Percentiles rank a stretch among this genome's conserved stretches.
Evolutionary conservation across 352 stramenopile genomes (phyloP).

Genomic region (Saprolegnia diclina): DNA sequence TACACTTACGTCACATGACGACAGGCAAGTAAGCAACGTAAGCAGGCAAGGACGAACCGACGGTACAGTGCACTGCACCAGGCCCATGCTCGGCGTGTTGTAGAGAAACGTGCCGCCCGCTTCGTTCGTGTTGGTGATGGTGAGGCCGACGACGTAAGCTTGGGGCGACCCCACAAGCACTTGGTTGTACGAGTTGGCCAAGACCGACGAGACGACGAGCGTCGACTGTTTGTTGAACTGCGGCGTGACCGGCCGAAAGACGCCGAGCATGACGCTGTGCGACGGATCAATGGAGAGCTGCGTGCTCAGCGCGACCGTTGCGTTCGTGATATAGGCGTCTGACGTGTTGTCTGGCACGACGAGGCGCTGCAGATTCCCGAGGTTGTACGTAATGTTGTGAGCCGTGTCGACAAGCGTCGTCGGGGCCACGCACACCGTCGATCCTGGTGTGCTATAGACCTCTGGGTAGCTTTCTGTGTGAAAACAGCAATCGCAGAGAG

Average conservation of each 20-base stretch:
- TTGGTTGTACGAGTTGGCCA: constrained; percentile 8
- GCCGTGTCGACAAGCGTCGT: neutral
- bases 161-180: constrained; percentile 17
- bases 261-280: neutral
- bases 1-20: constrained; percentile 1
- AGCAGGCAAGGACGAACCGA: constrained; percentile 11
- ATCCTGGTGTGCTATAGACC: neutral
- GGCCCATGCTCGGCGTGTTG: constrained; percentile 14
- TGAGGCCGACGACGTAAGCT: constrained; percentile 17
- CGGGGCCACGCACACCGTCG: constrained; percentile 4
- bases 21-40: neutral
- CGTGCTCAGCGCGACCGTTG: neutral
- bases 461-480: too few relatives aligned
- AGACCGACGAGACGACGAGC: constrained; percentile 1
- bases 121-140: constrained; percentile 16
- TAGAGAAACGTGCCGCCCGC: constrained; percentile 24
- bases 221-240: constrained; percentile 15
- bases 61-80: constrained; percentile 24
- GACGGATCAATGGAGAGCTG: neutral
- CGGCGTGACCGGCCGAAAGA: constrained; percentile 19
- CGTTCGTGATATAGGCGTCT: neutral
- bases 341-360: constrained; percentile 12
- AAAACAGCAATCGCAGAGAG: neutral
- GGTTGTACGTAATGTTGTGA: constrained; percentile 18
- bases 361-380: constrained; percentile 5